A percentile compares a stretch with the other conserved stretches of the same genome.
phyloP scores from a whole-genome alignment of 257 asterid species.

The Nicotiana benthamiana region DNA sequence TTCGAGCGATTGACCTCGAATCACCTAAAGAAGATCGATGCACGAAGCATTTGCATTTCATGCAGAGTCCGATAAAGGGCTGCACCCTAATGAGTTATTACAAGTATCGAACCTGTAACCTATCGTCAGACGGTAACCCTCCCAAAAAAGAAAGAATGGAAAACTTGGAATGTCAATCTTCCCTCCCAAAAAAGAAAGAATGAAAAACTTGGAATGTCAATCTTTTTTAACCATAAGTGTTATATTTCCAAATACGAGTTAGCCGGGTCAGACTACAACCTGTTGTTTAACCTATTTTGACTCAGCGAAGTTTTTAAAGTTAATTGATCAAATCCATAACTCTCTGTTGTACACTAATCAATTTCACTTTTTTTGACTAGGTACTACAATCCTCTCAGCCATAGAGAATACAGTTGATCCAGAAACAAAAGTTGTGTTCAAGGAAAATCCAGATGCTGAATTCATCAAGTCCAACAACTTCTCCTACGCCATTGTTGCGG shows the following conservation, averaged over 20 bases:
- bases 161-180: not conserved
- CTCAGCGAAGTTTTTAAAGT: not conserved
- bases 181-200: not conserved
- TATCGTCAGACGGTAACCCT: not conserved
- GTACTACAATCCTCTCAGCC: conserved; percentile 12
- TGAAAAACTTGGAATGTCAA: not conserved
- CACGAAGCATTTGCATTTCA: too few species aligned
- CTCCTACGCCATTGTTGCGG: conserved; percentile 7
- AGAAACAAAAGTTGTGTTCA: not conserved
- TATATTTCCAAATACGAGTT: not conserved
- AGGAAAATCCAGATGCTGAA: conserved; percentile 1
- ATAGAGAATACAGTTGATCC: conserved; percentile 8
- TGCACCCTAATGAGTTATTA: too few species aligned
- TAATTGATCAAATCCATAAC: not conserved
- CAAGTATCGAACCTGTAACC: too few species aligned
- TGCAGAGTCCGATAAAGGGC: too few species aligned
- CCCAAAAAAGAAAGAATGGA: not conserved
- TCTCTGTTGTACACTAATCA: not conserved
- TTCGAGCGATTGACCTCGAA: too few species aligned
- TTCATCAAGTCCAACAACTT: conserved; percentile 6
- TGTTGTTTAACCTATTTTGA: not conserved
- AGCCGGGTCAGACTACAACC: not conserved
- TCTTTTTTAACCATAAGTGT: too few species aligned
- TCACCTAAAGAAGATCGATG: too few species aligned
- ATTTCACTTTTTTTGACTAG: not conserved